These are phyloP conservation scores for Cantharellus anzutake DNA, from an alignment of 768 basidiomycete genomes.

Conservation along the genomic window DNA sequence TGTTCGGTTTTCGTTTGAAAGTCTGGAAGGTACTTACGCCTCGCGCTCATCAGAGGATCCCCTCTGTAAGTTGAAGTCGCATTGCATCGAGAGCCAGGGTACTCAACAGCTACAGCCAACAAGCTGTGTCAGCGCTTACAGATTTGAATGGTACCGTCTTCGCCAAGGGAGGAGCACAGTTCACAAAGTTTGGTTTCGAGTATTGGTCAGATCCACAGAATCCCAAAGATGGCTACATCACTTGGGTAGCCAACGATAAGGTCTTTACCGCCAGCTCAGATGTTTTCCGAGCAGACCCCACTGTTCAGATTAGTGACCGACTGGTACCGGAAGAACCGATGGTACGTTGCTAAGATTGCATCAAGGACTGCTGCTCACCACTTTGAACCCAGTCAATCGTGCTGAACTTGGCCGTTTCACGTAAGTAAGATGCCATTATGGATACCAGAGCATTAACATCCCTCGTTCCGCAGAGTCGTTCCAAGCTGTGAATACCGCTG, in stretches of 20 bases:
- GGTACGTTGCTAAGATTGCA: constrained; percentile 16
- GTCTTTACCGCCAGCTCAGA: constrained; percentile 14
- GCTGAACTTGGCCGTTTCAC: constrained; percentile 2
- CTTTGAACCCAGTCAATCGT: constrained; percentile 29
- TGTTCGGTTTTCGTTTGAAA: constrained; percentile 12
- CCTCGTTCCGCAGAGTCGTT: constrained; percentile 31
- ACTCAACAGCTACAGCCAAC: constrained; percentile 23
- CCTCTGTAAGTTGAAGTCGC: no score
- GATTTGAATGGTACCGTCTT: constrained; percentile 38
- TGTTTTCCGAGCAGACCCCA: constrained; percentile 25
- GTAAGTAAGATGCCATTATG: constrained; percentile 29
- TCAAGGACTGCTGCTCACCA: background rate
- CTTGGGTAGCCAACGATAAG: constrained; percentile 16
- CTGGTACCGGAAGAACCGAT: constrained; percentile 23
- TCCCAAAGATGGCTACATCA: constrained; percentile 15
- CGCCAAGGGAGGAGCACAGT: constrained; percentile 21
- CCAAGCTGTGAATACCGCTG: constrained; percentile 35
- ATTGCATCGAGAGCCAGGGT: background rate
- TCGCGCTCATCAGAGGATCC: constrained; percentile 13
- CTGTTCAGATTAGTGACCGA: constrained; percentile 15
- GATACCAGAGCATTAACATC: constrained; percentile 59
- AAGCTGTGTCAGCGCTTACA: constrained; percentile 51
- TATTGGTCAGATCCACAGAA: constrained; percentile 12
- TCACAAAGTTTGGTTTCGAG: constrained; percentile 17
- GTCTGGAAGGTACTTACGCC: constrained; percentile 12